Conservation (phyloP, 208 protist species). For the Perkinsela sp. region DNA sequence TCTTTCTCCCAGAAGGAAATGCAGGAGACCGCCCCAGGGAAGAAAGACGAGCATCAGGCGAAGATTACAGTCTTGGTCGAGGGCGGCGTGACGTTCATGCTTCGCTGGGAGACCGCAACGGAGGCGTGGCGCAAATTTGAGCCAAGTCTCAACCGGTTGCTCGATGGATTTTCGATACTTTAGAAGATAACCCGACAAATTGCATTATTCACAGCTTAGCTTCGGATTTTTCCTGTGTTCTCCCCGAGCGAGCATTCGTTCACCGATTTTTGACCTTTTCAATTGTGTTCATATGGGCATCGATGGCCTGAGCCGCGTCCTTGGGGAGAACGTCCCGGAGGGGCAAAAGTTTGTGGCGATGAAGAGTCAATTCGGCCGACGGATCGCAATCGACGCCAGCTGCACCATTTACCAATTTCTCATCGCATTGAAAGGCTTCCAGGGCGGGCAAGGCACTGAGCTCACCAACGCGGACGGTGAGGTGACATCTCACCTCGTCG, state of each 20-base stretch:
- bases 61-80: slow-evolving; percentile 34
- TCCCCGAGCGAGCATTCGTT: too few relatives aligned
- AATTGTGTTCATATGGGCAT: slow-evolving; percentile 77
- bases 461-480: slow-evolving; percentile 84
- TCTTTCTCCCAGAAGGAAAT: slow-evolving; percentile 30
- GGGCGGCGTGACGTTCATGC: slow-evolving; percentile 18
- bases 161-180: slow-evolving; percentile 10
- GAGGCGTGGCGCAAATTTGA: slow-evolving; percentile 26
- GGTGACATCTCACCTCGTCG: slow-evolving; percentile 87
- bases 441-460: slow-evolving; percentile 48
- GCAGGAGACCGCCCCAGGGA: slow-evolving; percentile 26
- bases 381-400: slow-evolving; percentile 95
- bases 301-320: slow-evolving; percentile 75
- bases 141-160: slow-evolving; percentile 17
- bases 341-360: slow-evolving; percentile 70
- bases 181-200: too few relatives aligned
- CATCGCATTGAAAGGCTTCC: slow-evolving; percentile 68
- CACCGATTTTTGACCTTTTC: not conserved
- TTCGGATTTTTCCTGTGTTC: too few relatives aligned
- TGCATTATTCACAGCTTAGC: too few relatives aligned
- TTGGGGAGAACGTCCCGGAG: slow-evolving; percentile 68
- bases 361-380: slow-evolving; percentile 84
- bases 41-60: slow-evolving; percentile 18
- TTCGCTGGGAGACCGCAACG: slow-evolving; percentile 23
- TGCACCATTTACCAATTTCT: slow-evolving; percentile 99